Base-by-base conservation (phyloP, 2,329 filamentous ascomycete genomes). In the Aphanocladium album region DNA sequence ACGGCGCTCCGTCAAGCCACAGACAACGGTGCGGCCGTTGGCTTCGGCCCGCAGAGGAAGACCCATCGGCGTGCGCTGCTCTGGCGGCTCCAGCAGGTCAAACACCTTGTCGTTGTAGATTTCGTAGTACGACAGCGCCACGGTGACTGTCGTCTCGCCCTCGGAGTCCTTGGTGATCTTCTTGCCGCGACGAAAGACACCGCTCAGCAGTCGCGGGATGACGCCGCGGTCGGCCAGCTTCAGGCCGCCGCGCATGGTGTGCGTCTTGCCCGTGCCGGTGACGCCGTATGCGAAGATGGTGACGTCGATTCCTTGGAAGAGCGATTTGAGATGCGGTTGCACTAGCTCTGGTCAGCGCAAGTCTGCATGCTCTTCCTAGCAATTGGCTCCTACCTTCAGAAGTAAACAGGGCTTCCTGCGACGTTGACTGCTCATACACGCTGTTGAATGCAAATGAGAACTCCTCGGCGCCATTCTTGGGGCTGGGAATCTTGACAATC, bases 81-180 rank as follows among this genome's bases (percentile, higher is more conserved):
- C 93, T 0, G 88, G 89, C 0, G 91, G 81, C 72, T 96, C 90
- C 66, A 97, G 91, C 35, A 97, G 79, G 72, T 97, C 93, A 69
- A 88, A 96, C 21, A 96, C 92, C 72, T 93, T 93, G 78, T 97
- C 93, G 73, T 96, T 96, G 76, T 97, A 97, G 66, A 97, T 96
- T 73, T 97, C 93, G 76, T 96, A 96, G 76, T 97, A 97, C 30
- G 90, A 93, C 69, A 97, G 82, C 14, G 85, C 81, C 17, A 96
- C 90, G 9, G 85, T 79, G 23, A 96, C 90, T 2, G 78, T 81
- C 0, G 88, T 93, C 56, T 85, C 79, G 12, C 87, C 90, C 5
- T 81, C 79, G 2, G 87, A 83, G 69, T 96, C 92, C 74, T 93
- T 95, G 65, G 85, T 83, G 19, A 95, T 87, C 79, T 96, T 96